Percentiles rank a stretch among this genome's conserved stretches.
Evolutionary conservation across 768 basidiomycete genomes (phyloP).

Genomic region (Kwoniella sp.): DNA sequence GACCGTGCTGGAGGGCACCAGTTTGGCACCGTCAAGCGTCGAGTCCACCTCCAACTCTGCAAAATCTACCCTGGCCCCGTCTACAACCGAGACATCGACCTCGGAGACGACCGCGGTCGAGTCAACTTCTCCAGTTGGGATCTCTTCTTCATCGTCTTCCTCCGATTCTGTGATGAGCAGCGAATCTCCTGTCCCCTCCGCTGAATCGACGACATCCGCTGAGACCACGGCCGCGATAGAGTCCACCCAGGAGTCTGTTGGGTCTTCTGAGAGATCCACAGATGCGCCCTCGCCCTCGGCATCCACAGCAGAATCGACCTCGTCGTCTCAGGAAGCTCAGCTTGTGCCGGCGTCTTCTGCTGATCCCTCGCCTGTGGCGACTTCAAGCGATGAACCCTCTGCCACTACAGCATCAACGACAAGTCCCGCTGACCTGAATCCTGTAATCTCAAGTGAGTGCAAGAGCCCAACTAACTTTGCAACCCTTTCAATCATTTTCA

Average conservation of each 20-base stretch:
- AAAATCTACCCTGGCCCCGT: not conserved
- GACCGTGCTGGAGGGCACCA: not conserved
- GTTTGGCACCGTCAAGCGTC: not conserved
- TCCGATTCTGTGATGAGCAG: not conserved
- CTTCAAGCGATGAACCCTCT: no score
- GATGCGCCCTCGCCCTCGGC: not conserved
- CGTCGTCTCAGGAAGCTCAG: slow-evolving; percentile 2
- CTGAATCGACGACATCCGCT: not conserved
- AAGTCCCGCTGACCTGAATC: no score
- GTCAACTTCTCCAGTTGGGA: not conserved
- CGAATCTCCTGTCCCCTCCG: not conserved
- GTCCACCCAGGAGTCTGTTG: no score
- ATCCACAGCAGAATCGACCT: slow-evolving; percentile 1
- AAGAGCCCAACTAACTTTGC: no score
- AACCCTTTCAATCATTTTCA: no score
- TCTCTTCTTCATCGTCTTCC: not conserved
- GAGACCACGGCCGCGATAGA: no score
- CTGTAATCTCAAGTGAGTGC: no score
- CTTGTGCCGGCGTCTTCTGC: no score
- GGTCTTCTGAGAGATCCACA: not conserved
- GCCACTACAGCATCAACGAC: no score
- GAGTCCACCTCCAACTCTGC: not conserved
- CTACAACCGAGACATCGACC: not conserved
- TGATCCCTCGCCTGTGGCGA: no score
- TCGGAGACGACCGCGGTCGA: not conserved